Percentiles rank a stretch among this genome's conserved stretches.
phyloP scores from a whole-genome alignment of 768 basidiomycete genomes.

The Rossbeevera mucosa region DNA sequence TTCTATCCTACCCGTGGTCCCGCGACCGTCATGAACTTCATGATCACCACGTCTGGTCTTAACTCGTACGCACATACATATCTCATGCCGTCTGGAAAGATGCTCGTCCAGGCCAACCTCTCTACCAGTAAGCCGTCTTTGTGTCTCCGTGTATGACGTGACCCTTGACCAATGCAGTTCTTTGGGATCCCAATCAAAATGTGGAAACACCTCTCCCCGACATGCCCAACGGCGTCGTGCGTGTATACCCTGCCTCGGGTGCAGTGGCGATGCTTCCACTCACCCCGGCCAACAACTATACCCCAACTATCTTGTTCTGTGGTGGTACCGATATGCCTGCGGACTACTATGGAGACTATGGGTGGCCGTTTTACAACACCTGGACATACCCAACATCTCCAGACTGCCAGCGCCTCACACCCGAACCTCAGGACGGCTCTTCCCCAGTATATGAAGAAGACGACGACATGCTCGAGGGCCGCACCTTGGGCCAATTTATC shows the following conservation, averaged over 20 bases:
- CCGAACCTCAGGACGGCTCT: slow-evolving; percentile 73
- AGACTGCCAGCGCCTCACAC: slow-evolving; percentile 81
- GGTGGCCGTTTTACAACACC: slow-evolving; percentile 66
- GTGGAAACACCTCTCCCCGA: slow-evolving; percentile 58
- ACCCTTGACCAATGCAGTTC: slow-evolving; percentile 26
- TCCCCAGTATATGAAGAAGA: slow-evolving; percentile 59
- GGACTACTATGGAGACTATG: slow-evolving; percentile 71
- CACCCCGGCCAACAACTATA: slow-evolving; percentile 84
- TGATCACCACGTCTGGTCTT: slow-evolving; percentile 67
- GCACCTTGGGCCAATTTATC: slow-evolving; percentile 93
- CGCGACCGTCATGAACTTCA: slow-evolving; percentile 55
- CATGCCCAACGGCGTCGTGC: slow-evolving; percentile 69
- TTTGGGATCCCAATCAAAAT: slow-evolving; percentile 54
- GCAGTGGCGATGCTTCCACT: slow-evolving; percentile 88
- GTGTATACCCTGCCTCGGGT: slow-evolving; percentile 88
- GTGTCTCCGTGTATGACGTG: too few species aligned
- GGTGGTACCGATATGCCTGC: slow-evolving; percentile 81
- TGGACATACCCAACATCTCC: slow-evolving; percentile 64
- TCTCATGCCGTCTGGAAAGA: slow-evolving; percentile 66
- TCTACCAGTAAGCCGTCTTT: slow-evolving; percentile 51
- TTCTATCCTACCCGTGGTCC: slow-evolving; percentile 64
- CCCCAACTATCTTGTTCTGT: slow-evolving; percentile 83
- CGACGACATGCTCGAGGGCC: slow-evolving; percentile 66
- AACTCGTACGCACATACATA: slow-evolving; percentile 74
- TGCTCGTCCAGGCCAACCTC: slow-evolving; percentile 78